These are phyloP conservation scores for Neonectria sp. DNA, from an alignment of 2,329 filamentous ascomycete species.

Conservation along the genomic window DNA sequence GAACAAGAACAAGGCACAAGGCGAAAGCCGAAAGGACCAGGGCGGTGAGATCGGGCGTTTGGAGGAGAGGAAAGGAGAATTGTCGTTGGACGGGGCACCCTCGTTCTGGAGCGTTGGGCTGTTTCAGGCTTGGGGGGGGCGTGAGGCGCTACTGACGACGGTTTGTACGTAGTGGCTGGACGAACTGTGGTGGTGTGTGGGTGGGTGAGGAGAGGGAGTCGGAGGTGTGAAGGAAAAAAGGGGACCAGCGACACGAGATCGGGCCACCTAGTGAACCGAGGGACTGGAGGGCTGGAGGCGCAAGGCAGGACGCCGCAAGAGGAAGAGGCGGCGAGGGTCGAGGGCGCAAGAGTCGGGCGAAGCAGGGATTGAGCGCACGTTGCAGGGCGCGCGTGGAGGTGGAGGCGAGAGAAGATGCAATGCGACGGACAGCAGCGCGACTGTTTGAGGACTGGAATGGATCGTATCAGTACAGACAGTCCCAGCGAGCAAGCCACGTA, in stretches of 20 bases:
- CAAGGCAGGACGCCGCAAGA: neutral
- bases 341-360: slow-evolving; percentile 47
- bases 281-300: slow-evolving; percentile 21
- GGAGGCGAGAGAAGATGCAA: slow-evolving; percentile 1
- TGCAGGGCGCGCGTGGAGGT: slow-evolving; percentile 34
- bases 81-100: slow-evolving; percentile 38
- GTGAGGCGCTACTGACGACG: slow-evolving; percentile 22
- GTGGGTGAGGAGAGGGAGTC: slow-evolving; percentile 23
- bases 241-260: slow-evolving; percentile 35
- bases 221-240: slow-evolving; percentile 29
- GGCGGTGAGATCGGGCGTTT: slow-evolving; percentile 44
- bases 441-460: neutral
- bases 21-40: slow-evolving; percentile 45
- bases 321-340: neutral
- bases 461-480: neutral
- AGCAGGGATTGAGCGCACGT: slow-evolving; percentile 41
- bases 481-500: too few relatives aligned
- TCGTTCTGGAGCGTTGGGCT: slow-evolving; percentile 40
- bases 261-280: slow-evolving; percentile 42
- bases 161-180: slow-evolving; percentile 8
- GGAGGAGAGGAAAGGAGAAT: slow-evolving; percentile 39
- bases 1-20: slow-evolving; percentile 44
- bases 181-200: slow-evolving; percentile 26
- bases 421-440: neutral
- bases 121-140: slow-evolving; percentile 44